Base-by-base conservation (phyloP, 352 stramenopile species). In the Phytophthora brassicae region DNA sequence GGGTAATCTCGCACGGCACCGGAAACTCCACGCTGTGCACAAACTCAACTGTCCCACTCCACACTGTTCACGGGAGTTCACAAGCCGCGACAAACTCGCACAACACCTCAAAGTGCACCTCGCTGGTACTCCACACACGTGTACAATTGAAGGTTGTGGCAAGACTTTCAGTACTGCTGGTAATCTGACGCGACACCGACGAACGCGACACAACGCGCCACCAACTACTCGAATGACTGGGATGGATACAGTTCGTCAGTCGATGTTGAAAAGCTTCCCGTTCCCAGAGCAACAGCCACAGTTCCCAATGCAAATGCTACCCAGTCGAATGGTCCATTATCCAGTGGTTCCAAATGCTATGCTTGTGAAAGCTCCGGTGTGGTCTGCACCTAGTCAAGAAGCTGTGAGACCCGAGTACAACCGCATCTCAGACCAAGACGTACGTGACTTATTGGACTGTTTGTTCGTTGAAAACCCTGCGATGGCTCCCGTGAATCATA, bases 1-100 rank as follows among this genome's bases (percentile, higher is more conserved):
- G 0, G 80, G 83, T n/a, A 92, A 90, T 56, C 57, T 90, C 23
- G 73, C 81, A n/a, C 73, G 80, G 24, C 81, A 89, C 67, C 74
- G 78, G 41, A 81, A 82, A 26, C 63, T 88, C 20, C 83, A 92
- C 64, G 59, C 71, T 17, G 56, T 78, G 17, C 70, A 79, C 55
- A 78, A 81, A 48, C 70, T 84, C 52, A 66, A 72, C 28, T 84
- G 73, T 36, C 74, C 74, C 0, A 75, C 79, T 22, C 63, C 70
- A 4, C 59, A 66, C 36, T 87, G 78, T 56, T 79, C 70, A 22
- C 65, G 75, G 6, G 66, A 77, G 35, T 85, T 87, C 60, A 74
- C 68, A 9, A 85, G 65, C 46, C 67, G 77, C 19, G 68, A 77
- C 47, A 84, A 82, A 64, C 74, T 87, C 39, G 63, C 74, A 44